phyloP scores from a whole-genome alignment of 108 stramenopile genomes.

The Skeletonema marinoi region DNA sequence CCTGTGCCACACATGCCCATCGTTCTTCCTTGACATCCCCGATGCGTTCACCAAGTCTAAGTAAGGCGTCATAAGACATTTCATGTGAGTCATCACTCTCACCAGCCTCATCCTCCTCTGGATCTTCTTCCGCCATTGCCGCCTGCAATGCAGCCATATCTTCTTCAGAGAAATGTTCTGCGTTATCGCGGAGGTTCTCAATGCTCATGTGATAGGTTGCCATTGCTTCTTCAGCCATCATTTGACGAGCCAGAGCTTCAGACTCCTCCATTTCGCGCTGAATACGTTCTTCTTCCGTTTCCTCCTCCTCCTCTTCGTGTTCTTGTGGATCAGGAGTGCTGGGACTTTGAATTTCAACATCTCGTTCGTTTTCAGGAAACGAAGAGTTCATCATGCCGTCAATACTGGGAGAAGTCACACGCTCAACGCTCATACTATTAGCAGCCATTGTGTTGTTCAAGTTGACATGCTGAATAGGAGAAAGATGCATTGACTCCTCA shows the following conservation, averaged over 20 bases:
- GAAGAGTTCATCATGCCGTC: conserved; percentile 4
- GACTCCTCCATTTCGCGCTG: conserved; percentile 80
- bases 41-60: conserved; percentile 75
- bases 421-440: not conserved
- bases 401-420: not conserved
- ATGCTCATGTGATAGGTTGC: conserved; percentile 61
- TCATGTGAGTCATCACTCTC: conserved; percentile 39
- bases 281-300: conserved; percentile 58
- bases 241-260: conserved; percentile 75
- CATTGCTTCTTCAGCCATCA: conserved; percentile 93
- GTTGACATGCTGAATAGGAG: not conserved
- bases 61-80: conserved; percentile 70
- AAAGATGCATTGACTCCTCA: not conserved
- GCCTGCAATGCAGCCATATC: conserved; percentile 81
- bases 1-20: conserved; percentile 65
- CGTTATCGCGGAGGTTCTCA: conserved; percentile 64
- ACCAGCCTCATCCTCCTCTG: conserved; percentile 25
- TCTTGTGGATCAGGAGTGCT: not conserved
- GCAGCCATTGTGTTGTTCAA: not conserved
- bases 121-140: conserved; percentile 77
- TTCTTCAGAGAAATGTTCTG: conserved; percentile 74
- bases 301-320: conserved; percentile 6
- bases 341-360: conserved; percentile 14
- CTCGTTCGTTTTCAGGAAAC: conserved; percentile 15
- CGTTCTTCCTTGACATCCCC: conserved; percentile 89